A percentile compares a stretch with the other conserved stretches of the same genome.
phyloP scores from a whole-genome alignment of 768 basidiomycete genomes.

The Lentinula detonsa region DNA sequence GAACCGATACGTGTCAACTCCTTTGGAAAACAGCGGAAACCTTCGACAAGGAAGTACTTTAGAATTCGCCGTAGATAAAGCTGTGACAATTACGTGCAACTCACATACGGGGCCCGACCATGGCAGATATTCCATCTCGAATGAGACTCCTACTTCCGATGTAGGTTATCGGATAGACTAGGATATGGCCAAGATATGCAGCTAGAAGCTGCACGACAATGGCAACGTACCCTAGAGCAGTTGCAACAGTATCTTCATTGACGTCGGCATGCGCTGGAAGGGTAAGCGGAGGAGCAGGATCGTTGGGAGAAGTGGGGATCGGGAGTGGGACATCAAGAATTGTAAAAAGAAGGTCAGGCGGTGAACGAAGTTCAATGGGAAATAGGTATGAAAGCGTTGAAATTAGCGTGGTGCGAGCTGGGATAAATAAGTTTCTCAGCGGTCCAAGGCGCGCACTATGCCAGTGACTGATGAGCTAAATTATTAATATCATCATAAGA shows the following conservation, averaged over 20 bases:
- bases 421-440: constrained; percentile 43
- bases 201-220: constrained; percentile 82
- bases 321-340: constrained; percentile 88
- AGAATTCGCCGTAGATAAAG: background rate
- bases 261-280: constrained; percentile 62
- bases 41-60: constrained; percentile 29
- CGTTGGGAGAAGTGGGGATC: constrained; percentile 65
- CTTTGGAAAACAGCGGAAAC: constrained; percentile 92
- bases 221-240: constrained; percentile 86
- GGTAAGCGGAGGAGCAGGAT: constrained; percentile 79
- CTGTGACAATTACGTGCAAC: constrained; percentile 18
- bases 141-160: constrained; percentile 89
- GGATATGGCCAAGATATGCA: constrained; percentile 63
- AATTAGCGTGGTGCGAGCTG: constrained; percentile 58
- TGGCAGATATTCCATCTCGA: constrained; percentile 87
- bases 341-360: constrained; percentile 84
- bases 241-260: constrained; percentile 82
- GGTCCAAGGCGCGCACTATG: constrained; percentile 39
- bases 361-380: constrained; percentile 82
- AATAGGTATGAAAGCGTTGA: constrained; percentile 72
- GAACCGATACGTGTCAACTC: constrained; percentile 94
- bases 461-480: constrained; percentile 6
- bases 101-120: constrained; percentile 93
- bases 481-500: constrained; percentile 4
- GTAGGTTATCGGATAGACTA: constrained; percentile 88